These are phyloP conservation scores for Collybia sordida DNA, from an alignment of 768 basidiomycete genomes.

Conservation along the genomic window DNA sequence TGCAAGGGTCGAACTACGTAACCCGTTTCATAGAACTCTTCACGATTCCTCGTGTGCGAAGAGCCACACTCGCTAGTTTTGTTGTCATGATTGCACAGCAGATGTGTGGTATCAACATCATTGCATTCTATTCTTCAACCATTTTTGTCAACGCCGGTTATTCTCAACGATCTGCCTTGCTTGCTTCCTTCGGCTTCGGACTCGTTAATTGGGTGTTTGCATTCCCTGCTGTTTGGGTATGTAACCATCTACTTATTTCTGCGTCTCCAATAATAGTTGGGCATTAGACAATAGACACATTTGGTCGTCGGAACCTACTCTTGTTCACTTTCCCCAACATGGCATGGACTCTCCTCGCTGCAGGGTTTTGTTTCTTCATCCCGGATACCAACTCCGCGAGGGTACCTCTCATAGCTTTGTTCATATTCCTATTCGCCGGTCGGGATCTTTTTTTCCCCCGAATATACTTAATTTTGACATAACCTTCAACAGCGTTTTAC, in stretches of 20 bases:
- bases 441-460: slow-evolving; percentile 1
- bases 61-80: slow-evolving; percentile 49
- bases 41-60: slow-evolving; percentile 62
- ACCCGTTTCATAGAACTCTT: slow-evolving; percentile 65
- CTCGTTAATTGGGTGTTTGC: slow-evolving; percentile 64
- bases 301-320: slow-evolving; percentile 72
- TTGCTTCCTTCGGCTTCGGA: slow-evolving; percentile 69
- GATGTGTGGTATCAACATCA: slow-evolving; percentile 81
- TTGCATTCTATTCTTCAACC: slow-evolving; percentile 78
- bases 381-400: slow-evolving; percentile 31
- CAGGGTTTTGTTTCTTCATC: slow-evolving; percentile 71
- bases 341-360: slow-evolving; percentile 70
- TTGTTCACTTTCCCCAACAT: slow-evolving; percentile 81
- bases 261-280: background rate
- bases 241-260: slow-evolving; percentile 22
- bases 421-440: slow-evolving; percentile 44
- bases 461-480: background rate
- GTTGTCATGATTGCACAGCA: slow-evolving; percentile 76
- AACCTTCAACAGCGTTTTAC: slow-evolving; percentile 48
- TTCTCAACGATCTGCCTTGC: slow-evolving; percentile 50
- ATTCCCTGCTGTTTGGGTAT: slow-evolving; percentile 60
- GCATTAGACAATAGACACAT: slow-evolving; percentile 62
- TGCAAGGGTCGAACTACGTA: slow-evolving; percentile 46
- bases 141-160: slow-evolving; percentile 68
- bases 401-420: slow-evolving; percentile 41